Conservation (phyloP, 345 rosid genomes). For the Salix caprea region DNA sequence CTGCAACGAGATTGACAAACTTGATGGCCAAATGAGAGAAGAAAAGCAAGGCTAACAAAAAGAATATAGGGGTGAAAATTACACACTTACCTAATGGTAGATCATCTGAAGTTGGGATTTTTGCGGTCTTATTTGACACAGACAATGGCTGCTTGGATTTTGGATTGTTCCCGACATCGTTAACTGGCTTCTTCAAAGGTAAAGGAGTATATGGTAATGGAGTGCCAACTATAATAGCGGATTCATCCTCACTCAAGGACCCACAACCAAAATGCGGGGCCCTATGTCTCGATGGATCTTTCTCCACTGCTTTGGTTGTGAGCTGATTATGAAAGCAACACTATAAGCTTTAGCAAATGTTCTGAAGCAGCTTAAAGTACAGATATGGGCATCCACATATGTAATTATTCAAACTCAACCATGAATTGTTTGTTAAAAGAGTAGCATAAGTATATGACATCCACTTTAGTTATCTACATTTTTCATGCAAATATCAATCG, state of each 20-base stretch:
- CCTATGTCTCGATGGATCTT: constrained; percentile 58
- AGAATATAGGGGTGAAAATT: background rate
- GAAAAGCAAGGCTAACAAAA: background rate
- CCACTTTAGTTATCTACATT: background rate
- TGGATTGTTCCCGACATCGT: constrained; percentile 31
- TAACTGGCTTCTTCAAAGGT: constrained; percentile 42
- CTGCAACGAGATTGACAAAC: constrained; percentile 31
- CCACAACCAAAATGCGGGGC: constrained; percentile 68
- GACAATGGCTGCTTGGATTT: constrained; percentile 34
- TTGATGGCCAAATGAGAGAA: background rate
- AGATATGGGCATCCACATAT: background rate
- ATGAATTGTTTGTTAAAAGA: background rate
- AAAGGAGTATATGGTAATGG: constrained; percentile 43
- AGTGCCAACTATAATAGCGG: constrained; percentile 42
- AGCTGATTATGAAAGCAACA: constrained; percentile 44
- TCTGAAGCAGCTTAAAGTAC: constrained; percentile 1
- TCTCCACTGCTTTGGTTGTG: constrained; percentile 64
- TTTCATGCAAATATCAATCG: background rate
- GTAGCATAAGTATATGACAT: background rate
- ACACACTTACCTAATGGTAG: constrained; percentile 31
- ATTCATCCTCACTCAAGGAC: constrained; percentile 46
- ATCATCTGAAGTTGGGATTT: constrained; percentile 16
- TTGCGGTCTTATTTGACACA: constrained; percentile 28
- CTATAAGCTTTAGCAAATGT: constrained; percentile 3
- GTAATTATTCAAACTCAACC: background rate